These are phyloP conservation scores for Penicillium glabrum DNA, from an alignment of 2,329 filamentous ascomycete species.

Conservation along the genomic window DNA sequence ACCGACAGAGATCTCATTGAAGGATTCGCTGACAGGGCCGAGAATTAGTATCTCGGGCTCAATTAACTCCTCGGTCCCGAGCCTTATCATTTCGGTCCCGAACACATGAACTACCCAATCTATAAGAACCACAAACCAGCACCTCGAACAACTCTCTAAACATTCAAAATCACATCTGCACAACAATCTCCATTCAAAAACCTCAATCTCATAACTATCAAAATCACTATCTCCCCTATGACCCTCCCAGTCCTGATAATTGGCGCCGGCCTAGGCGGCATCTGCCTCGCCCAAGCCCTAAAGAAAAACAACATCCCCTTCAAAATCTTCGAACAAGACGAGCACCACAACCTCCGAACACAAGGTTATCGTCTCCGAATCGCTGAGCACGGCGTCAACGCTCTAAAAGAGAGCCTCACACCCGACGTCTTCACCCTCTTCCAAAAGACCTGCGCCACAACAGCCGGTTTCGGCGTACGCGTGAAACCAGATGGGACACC, in stretches of 20 bases:
- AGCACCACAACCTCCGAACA: constrained; percentile 26
- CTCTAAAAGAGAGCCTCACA: constrained; percentile 10
- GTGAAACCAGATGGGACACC: constrained; percentile 11
- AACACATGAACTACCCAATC: background rate
- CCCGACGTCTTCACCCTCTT: constrained; percentile 20
- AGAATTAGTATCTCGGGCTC: background rate
- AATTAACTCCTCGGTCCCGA: constrained; percentile 19
- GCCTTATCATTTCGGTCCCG: background rate
- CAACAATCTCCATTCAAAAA: background rate
- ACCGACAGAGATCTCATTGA: no score
- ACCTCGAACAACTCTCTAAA: no score
- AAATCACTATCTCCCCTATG: background rate
- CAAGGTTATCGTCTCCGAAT: constrained; percentile 41
- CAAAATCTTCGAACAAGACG: constrained; percentile 38
- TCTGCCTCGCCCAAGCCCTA: constrained; percentile 38
- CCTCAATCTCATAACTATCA: background rate
- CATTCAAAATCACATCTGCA: background rate
- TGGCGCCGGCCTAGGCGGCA: constrained; percentile 37
- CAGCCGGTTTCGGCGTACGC: constrained; percentile 8
- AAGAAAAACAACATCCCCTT: constrained; percentile 35
- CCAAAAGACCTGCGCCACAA: constrained; percentile 19
- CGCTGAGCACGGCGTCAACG: constrained; percentile 3
- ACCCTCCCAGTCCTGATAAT: constrained; percentile 33
- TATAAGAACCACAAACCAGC: background rate
- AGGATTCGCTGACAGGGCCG: background rate